Conservation (phyloP, 2,329 filamentous ascomycete genomes). For the Exophiala bonariae region DNA sequence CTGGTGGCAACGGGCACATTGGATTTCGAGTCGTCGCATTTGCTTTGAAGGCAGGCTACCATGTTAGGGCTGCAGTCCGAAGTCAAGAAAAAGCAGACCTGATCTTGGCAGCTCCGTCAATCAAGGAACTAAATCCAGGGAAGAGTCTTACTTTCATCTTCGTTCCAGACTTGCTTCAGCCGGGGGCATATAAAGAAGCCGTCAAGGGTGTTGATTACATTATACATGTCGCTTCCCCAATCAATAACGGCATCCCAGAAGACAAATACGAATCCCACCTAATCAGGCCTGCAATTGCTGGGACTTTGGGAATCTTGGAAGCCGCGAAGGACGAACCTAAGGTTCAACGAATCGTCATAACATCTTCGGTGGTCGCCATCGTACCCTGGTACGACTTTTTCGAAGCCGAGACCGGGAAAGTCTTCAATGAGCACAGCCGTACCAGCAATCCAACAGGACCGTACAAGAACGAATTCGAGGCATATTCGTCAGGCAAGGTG, state of each 20-base stretch:
- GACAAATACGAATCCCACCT: slow-evolving; percentile 20
- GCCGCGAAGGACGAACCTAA: slow-evolving; percentile 18
- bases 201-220: slow-evolving; percentile 40
- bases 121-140: slow-evolving; percentile 17
- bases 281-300: slow-evolving; percentile 26
- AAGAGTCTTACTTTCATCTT: too few species aligned
- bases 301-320: slow-evolving; percentile 26
- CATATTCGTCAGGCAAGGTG: slow-evolving; percentile 1
- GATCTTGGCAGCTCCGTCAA: slow-evolving; percentile 13
- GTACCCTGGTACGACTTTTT: slow-evolving; percentile 20
- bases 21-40: slow-evolving; percentile 24
- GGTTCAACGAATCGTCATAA: slow-evolving; percentile 46
- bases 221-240: slow-evolving; percentile 31
- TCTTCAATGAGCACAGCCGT: too few species aligned
- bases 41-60: slow-evolving; percentile 25
- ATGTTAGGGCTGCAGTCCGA: slow-evolving; percentile 27
- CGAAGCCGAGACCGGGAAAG: too few species aligned
- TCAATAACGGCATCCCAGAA: background rate
- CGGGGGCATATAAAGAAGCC: slow-evolving; percentile 38
- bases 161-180: slow-evolving; percentile 29
- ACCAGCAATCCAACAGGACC: background rate
- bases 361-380: slow-evolving; percentile 52
- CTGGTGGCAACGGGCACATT: slow-evolving; percentile 29
- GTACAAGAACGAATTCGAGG: background rate
- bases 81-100: slow-evolving; percentile 19